These are phyloP conservation scores for Sequoia sempervirens DNA, from an alignment of 75 land plant genomes.

Conservation along the genomic window DNA sequence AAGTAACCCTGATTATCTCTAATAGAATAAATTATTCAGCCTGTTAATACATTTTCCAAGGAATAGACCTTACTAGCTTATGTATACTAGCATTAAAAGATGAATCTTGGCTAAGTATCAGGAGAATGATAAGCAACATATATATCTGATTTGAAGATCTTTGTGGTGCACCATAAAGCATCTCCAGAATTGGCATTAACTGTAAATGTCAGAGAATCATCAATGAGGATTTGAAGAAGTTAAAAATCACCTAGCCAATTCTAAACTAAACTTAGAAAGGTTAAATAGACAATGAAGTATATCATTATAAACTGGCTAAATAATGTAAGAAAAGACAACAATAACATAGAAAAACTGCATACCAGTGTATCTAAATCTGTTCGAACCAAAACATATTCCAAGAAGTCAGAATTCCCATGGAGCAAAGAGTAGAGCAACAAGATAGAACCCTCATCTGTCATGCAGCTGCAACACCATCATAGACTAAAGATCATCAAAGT, in stretches of 20 bases:
- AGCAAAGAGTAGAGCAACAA: constrained; percentile 75
- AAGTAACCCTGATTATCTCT: neutral
- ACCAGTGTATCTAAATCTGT: constrained; percentile 91
- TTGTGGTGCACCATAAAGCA: constrained; percentile 71
- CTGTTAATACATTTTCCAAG: neutral
- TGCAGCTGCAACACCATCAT: constrained; percentile 35
- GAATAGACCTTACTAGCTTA: constrained; percentile 53
- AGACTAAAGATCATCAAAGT: constrained; percentile 1
- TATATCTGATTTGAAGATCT: constrained; percentile 82
- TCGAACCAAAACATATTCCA: constrained; percentile 89
- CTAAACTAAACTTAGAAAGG: neutral
- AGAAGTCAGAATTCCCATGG: constrained; percentile 78
- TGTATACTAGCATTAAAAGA: constrained; percentile 89
- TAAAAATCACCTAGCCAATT: neutral
- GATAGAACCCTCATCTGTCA: constrained; percentile 64
- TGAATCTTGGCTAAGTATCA: constrained; percentile 89
- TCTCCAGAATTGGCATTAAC: constrained; percentile 81
- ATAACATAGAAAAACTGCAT: constrained; percentile 16
- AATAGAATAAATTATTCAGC: neutral
- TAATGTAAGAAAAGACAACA: neutral
- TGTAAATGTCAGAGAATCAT: constrained; percentile 26
- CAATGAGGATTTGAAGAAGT: neutral
- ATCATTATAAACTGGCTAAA: neutral
- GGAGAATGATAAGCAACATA: constrained; percentile 80
- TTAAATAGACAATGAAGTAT: neutral